Base-by-base conservation (phyloP, 2,329 filamentous ascomycete species). In the Aspergillus glaucus region DNA sequence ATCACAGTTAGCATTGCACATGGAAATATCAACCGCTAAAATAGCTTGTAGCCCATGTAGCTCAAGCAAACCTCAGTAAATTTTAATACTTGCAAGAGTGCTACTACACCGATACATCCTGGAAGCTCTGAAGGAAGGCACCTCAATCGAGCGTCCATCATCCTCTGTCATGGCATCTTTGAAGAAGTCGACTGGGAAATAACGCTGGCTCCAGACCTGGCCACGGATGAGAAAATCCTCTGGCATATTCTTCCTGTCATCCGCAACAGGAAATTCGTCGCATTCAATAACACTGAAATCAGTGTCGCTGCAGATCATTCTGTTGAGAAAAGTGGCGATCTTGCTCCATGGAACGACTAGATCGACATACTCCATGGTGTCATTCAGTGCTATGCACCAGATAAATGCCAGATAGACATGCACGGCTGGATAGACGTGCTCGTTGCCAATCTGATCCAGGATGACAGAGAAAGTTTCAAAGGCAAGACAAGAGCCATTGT, bases 221-320 rank as follows among this genome's bases (percentile, higher is more conserved):
- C 81, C 81, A 24, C 79, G 72, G 6, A 83, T 75, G 1, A 75
- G 58, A 53, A 78, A 82, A 52, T 85, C 81, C 53, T 85, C 81
- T 0, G 78, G 75, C 1, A 84, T 57, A 45, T 81, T 79, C 8
- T 70, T 65, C 2, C 56, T 65, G 46, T 69, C 63, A n/a, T 71
- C 65, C 28, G 64, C 57, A 34, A 56, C 49, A 17, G 76, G 74
- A 52, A 81, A 79, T 0, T 61, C 50, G 34, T 63, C 49, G 50
- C 59, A 50, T 51, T 71, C 69, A 52, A 70, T 71, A 54, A 55
- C 64, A 34, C 50, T 54, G 53, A 62, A 65, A 49, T 61, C 60
- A 1, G 62, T 59, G 14, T 70, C 66, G 24, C 62, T 67, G 15
- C 66, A 71, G 26, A 73, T 62, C 19, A 83, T 65, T 12, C 70